A percentile compares a stretch with the other conserved stretches of the same genome.
Evolutionary conservation across 768 basidiomycete species (phyloP).

Genomic region (Panus rudis): DNA sequence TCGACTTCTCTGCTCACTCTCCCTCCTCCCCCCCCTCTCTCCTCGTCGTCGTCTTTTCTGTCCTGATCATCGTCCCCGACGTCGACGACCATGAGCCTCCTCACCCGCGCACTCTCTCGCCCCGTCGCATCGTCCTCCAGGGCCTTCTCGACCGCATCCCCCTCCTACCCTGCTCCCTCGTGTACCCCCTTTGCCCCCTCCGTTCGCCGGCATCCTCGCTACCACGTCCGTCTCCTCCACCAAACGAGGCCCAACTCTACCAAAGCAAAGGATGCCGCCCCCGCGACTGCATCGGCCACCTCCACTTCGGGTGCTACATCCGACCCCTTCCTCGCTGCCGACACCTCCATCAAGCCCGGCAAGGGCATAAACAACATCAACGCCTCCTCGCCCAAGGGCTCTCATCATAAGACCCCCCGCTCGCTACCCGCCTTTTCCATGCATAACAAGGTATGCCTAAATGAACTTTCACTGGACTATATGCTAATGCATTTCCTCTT

Average conservation of each 20-base stretch:
- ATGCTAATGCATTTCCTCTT: conserved; percentile 8
- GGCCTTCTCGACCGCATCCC: conserved; percentile 15
- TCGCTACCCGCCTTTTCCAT: conserved; percentile 75
- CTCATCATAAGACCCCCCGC: conserved; percentile 18
- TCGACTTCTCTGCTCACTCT: conserved; percentile 1
- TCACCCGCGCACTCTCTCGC: conserved; percentile 16
- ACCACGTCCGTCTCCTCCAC: not conserved
- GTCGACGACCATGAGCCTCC: conserved; percentile 24
- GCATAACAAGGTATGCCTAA: conserved; percentile 74
- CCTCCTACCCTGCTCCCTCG: conserved; percentile 11
- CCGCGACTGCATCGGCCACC: conserved; percentile 1
- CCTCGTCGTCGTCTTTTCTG: conserved; percentile 6
- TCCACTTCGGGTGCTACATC: conserved; percentile 14
- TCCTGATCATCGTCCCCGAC: conserved; percentile 7
- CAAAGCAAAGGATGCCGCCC: no score
- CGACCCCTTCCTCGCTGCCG: conserved; percentile 8
- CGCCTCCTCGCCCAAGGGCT: conserved; percentile 6
- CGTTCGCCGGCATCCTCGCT: conserved; percentile 4
- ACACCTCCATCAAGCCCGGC: not conserved
- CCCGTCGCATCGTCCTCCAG: conserved; percentile 15
- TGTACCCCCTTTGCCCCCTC: no score
- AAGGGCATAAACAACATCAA: not conserved
- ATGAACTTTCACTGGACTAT: no score
- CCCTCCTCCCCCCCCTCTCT: conserved; percentile 11
- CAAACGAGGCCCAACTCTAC: no score